Evolutionary conservation across 2,329 filamentous ascomycete species (phyloP), one percentile per base, ranked within the genome.

Genomic region (Trichophyton mentagrophytes): DNA sequence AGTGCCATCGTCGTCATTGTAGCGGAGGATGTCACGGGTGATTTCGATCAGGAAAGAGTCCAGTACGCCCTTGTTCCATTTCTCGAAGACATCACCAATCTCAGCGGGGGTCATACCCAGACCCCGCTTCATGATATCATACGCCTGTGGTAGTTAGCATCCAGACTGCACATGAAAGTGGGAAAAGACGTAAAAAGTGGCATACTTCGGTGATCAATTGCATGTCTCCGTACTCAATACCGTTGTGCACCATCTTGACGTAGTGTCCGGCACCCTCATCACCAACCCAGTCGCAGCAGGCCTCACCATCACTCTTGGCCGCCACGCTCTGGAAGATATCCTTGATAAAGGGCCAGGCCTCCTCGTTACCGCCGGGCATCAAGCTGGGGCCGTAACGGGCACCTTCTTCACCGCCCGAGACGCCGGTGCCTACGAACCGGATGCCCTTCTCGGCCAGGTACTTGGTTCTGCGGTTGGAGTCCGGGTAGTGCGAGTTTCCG

Each of bases 231-330:
- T 99, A 99, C 82, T 99, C 93, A 71, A 99, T 99, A 84, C 93
- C 93, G 80, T 99, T 99, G 87, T 99, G 93, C 66, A 99, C 93
- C 93, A 99, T 99, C 89, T 99, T 99, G 82, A 99, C 92, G 83
- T 96, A 99, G 86, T 99, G 93, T 71, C 93, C 93, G 79, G 93
- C 89, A 85, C 93, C 93, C 78, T 97, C 90, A 79, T 97, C 93
- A 81, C 93, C 93, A 71, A 99, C 93, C 93, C 93, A 99, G 79
- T 99, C 93, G 75, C 93, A 99, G 86, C 93, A 99, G 67, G 93
- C 80, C 84, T 99, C 93, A 71, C 86, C 87, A 72, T 96, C 92
- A 77, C 89, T 95, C 86, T 99, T 97, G 77, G 93, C 93, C 66
- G 93, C 84, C 75, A 99, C 96, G 81, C 85, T 85, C 82, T 99